Evolutionary conservation across 441 rosid genomes (phyloP).

Genomic region (Croton setiger): DNA sequence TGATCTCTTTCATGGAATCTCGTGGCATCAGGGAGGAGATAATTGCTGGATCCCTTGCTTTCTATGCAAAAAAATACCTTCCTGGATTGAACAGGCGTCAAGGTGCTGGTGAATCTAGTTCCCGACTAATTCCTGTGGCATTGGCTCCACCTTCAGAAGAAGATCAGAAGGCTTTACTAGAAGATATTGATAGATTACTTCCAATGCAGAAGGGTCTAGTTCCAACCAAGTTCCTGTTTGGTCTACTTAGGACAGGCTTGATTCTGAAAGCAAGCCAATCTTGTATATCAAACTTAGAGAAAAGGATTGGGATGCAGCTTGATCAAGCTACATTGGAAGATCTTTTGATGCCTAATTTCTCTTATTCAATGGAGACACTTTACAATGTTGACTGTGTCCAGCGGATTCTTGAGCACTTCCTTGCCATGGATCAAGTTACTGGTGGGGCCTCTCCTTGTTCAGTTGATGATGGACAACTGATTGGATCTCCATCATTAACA

Average conservation of each 20-base stretch:
- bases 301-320: conserved; percentile 91
- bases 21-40: conserved; percentile 74
- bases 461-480: conserved; percentile 72
- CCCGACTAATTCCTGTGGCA: conserved; percentile 51
- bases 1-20: conserved; percentile 68
- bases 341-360: conserved; percentile 90
- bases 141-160: conserved; percentile 65
- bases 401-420: conserved; percentile 80
- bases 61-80: conserved; percentile 69
- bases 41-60: conserved; percentile 72
- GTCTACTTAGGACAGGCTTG: conserved; percentile 81
- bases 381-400: conserved; percentile 92
- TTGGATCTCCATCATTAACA: conserved; percentile 78
- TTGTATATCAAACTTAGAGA: conserved; percentile 68
- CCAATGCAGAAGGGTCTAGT: conserved; percentile 81
- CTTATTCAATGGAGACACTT: conserved; percentile 84
- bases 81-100: conserved; percentile 85
- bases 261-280: conserved; percentile 64
- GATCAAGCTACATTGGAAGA: conserved; percentile 93
- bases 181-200: conserved; percentile 66
- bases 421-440: conserved; percentile 66
- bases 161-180: conserved; percentile 74
- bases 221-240: conserved; percentile 75
- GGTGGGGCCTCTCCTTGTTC: conserved; percentile 84
- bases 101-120: conserved; percentile 53